phyloP scores from a whole-genome alignment of 192 early-diverging fungal genomes.

The Coemansia sp. region DNA sequence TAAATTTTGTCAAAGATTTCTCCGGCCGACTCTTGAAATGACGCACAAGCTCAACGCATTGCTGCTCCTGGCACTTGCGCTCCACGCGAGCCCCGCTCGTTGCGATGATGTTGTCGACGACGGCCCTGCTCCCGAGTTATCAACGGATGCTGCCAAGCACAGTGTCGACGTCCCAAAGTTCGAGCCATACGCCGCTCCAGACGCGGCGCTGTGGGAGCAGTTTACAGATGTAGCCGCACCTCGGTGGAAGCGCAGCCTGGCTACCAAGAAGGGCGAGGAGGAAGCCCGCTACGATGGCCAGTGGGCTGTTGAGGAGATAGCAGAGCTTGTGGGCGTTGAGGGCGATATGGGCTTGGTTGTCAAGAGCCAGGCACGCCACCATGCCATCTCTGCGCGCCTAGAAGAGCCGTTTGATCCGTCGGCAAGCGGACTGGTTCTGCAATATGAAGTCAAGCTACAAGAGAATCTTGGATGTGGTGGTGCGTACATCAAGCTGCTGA shows the following conservation, averaged over 20 bases:
- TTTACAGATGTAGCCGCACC: slow-evolving; percentile 16
- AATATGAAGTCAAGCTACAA: slow-evolving; percentile 87
- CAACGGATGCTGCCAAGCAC: not conserved
- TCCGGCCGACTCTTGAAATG: slow-evolving; percentile 11
- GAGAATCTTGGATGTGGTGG: slow-evolving; percentile 74
- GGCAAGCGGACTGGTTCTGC: slow-evolving; percentile 73
- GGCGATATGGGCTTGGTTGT: slow-evolving; percentile 79
- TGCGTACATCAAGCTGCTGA: slow-evolving; percentile 89
- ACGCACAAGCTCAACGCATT: slow-evolving; percentile 17
- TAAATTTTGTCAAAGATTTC: not conserved
- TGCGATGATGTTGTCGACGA: not conserved
- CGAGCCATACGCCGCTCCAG: slow-evolving; percentile 25
- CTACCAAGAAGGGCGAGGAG: slow-evolving; percentile 30
- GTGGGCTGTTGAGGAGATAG: slow-evolving; percentile 77
- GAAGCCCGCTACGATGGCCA: slow-evolving; percentile 63
- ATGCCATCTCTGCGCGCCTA: slow-evolving; percentile 81
- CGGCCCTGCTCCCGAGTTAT: not conserved
- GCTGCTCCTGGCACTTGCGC: slow-evolving; percentile 27
- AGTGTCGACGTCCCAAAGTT: slow-evolving; percentile 23
- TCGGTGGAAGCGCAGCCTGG: slow-evolving; percentile 37
- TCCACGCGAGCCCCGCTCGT: slow-evolving; percentile 15
- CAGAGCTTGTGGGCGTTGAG: slow-evolving; percentile 55
- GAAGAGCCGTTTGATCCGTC: slow-evolving; percentile 68
- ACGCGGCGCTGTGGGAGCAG: slow-evolving; percentile 50
- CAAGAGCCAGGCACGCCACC: slow-evolving; percentile 77